phyloP scores from a whole-genome alignment of 2,329 filamentous ascomycete genomes.

The Aspergillus hiratsukae region DNA sequence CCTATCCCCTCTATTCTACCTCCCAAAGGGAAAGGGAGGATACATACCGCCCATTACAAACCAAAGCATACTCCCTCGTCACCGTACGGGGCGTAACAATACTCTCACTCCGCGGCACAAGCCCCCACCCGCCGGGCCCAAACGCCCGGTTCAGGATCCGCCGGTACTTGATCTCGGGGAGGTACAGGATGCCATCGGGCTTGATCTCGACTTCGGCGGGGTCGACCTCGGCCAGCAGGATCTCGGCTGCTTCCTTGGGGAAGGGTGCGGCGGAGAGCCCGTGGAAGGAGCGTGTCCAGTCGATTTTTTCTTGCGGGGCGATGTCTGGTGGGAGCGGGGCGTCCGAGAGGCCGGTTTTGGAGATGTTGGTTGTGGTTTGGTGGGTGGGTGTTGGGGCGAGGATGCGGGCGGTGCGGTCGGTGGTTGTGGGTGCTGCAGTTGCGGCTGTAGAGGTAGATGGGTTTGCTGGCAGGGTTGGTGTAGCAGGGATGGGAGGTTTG shows the following conservation, averaged over 20 bases:
- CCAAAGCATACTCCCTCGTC: conserved; percentile 88
- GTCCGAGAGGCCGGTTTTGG: conserved; percentile 35
- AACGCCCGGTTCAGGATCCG: conserved; percentile 86
- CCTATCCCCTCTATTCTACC: too few species aligned
- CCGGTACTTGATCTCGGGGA: conserved; percentile 97
- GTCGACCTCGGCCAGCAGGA: conserved; percentile 64
- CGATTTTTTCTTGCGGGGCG: conserved; percentile 47
- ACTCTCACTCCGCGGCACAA: conserved; percentile 81
- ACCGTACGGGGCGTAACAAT: conserved; percentile 75
- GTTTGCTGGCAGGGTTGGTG: conserved; percentile 6
- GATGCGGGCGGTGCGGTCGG: conserved; percentile 14
- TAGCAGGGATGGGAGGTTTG: conserved; percentile 14
- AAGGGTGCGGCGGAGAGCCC: conserved; percentile 71
- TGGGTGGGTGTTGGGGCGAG: conserved; percentile 24
- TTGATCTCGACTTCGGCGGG: conserved; percentile 88
- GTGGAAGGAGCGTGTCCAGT: conserved; percentile 83
- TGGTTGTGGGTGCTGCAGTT: conserved; percentile 8
- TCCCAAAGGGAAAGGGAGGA: background rate
- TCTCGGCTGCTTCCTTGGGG: conserved; percentile 61
- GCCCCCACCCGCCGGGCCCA: conserved; percentile 90
- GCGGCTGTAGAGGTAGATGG: conserved; percentile 9
- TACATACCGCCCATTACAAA: conserved; percentile 75
- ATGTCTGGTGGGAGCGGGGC: conserved; percentile 29
- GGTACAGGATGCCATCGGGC: conserved; percentile 91
- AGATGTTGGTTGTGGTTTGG: conserved; percentile 34